Evolutionary conservation across 2,329 filamentous ascomycete genomes (phyloP).

Genomic region (Rhynchosporium agropyri): DNA sequence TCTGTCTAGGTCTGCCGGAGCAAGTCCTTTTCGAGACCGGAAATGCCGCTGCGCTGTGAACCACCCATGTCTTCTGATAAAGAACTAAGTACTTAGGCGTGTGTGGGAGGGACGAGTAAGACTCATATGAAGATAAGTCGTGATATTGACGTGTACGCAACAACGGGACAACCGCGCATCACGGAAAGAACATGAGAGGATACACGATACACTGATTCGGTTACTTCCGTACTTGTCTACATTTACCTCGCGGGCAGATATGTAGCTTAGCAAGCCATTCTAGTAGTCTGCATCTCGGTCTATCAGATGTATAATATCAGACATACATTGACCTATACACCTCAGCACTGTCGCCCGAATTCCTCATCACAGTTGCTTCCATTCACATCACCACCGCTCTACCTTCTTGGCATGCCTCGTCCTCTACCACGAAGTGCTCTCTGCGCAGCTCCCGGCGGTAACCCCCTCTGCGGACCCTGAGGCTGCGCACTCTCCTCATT

Average conservation of each 20-base stretch:
- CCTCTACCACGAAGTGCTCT: slow-evolving; percentile 81
- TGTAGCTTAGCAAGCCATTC: background rate
- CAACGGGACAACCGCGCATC: no score
- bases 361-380: background rate
- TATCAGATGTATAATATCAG: slow-evolving; percentile 25
- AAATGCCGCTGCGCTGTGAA: no score
- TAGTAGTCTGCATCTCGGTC: slow-evolving; percentile 3
- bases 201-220: no score
- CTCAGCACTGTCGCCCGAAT: background rate
- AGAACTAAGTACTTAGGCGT: no score
- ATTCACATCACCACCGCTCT: slow-evolving; percentile 17
- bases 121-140: no score
- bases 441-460: slow-evolving; percentile 84
- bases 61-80: no score
- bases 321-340: slow-evolving; percentile 10
- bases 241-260: background rate
- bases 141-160: no score
- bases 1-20: no score
- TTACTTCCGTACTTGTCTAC: no score
- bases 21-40: no score
- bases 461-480: slow-evolving; percentile 74
- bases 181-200: no score
- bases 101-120: no score
- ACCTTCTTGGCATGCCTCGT: slow-evolving; percentile 78
- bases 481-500: slow-evolving; percentile 92